Evolutionary conservation across 106 monocot genomes (phyloP), one percentile per base, ranked within the genome.

Genomic region (Cymbidium sinense): DNA sequence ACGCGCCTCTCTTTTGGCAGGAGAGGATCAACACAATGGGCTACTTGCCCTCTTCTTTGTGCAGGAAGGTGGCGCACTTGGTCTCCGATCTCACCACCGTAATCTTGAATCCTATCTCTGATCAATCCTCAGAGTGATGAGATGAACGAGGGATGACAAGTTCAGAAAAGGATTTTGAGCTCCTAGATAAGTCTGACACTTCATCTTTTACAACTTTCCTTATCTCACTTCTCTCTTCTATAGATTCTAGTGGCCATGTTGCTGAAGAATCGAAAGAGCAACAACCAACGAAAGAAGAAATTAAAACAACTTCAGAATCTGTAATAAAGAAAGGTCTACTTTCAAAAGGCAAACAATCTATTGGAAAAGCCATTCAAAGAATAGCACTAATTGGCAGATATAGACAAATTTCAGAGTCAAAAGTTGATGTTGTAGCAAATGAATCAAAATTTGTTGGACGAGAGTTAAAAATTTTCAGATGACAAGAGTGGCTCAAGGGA

Each of bases 121-220:
- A 94, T 39, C 82, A 85, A 27, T 84, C 91, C 47, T 86, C 90
- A 37, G 76, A 82, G 9, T 80, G 84, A 31, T 77, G 83, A 34
- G 84, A 86, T 37, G 87, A 86, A 23, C 28, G 74, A 28, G 87
- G 58, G 15, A 76, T 78, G n/a, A 77, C 1, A 77, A 79, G 29
- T 79, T 23, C 80, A 50, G 86, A 87, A 20, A 70, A 71, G 55
- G 83, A 84, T 67, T 81, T 81, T 77, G 83, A 33, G 34, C 50
- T 23, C 70, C 76, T 84, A 50, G 87, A 87, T 77, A 93, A 88
- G 13, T 95, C 95, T 64, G 95, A 95, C 78, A 99, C 95, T 52
- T 95, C 99, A 43, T 99, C 99, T n/a, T 95, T 99, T 79, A 85
- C 87, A 58, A 95, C n/a, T n/a, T n/a, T n/a, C 99, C 64, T 99